Conservation (phyloP, 257 asterid genomes). For the Catharanthus roseus region DNA sequence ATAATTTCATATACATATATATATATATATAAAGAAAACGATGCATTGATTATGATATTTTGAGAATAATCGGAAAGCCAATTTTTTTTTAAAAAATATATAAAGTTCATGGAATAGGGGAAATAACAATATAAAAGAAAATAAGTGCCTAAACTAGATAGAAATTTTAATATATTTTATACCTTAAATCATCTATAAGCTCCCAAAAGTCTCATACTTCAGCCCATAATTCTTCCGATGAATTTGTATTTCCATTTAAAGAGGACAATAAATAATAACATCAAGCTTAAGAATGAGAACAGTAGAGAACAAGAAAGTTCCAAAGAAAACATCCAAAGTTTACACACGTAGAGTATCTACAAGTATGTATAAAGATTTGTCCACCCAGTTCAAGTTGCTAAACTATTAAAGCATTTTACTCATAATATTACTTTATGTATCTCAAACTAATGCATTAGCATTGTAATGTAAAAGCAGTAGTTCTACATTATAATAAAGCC, state of each 20-base stretch:
- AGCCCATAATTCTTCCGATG: constrained; percentile 79
- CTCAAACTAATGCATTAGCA: no score
- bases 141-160: not conserved
- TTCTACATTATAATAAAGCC: constrained; percentile 60
- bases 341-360: no score
- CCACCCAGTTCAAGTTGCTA: no score
- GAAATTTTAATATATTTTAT: not conserved
- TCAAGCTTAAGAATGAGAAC: not conserved
- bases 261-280: not conserved
- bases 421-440: no score
- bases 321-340: not conserved
- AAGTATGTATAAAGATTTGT: no score
- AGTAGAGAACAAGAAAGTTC: not conserved
- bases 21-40: constrained; percentile 6
- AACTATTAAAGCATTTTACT: no score
- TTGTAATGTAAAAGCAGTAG: no score
- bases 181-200: constrained; percentile 68
- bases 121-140: not conserved
- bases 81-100: no score
- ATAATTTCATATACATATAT: no score
- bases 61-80: not conserved
- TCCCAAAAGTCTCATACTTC: constrained; percentile 79
- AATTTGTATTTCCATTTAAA: constrained; percentile 31
- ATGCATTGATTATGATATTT: not conserved
- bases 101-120: not conserved